Percentiles rank a stretch among this genome's conserved stretches.
phyloP scores from a whole-genome alignment of 768 basidiomycete genomes.

The Saitozyma sp. region DNA sequence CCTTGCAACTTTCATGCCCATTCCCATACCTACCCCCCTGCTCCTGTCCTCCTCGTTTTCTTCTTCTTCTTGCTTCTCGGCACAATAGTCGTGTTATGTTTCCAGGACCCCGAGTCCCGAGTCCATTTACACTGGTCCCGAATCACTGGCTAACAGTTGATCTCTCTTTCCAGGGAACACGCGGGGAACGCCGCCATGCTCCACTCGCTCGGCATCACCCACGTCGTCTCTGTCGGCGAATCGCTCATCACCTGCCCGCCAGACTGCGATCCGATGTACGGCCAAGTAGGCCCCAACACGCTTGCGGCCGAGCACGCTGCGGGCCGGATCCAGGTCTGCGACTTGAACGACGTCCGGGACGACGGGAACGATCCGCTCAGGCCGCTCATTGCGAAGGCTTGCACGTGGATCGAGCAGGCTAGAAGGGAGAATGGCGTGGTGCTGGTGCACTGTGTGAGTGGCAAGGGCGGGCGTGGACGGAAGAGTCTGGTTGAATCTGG shows the following conservation, averaged over 20 bases:
- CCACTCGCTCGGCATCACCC: conserved; percentile 90
- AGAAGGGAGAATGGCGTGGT: conserved; percentile 79
- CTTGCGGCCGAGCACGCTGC: conserved; percentile 18
- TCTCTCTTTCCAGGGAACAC: conserved; percentile 65
- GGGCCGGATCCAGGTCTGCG: conserved; percentile 42
- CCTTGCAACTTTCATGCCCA: not conserved
- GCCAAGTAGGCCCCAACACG: conserved; percentile 29
- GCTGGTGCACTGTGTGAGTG: conserved; percentile 77
- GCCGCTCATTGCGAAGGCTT: conserved; percentile 81
- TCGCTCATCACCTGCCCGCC: conserved; percentile 80
- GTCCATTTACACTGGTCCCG: no score
- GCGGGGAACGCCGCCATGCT: conserved; percentile 95
- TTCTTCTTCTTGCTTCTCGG: conserved; percentile 11
- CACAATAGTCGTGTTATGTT: conserved; percentile 4
- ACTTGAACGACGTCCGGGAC: conserved; percentile 66
- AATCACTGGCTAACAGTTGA: conserved; percentile 8
- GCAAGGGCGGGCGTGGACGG: no score
- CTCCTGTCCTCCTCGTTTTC: no score
- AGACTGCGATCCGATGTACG: conserved; percentile 51
- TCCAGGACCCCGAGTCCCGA: no score
- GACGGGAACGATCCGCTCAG: conserved; percentile 94
- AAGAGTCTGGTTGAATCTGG: not conserved
- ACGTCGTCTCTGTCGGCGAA: conserved; percentile 96
- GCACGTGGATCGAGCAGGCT: conserved; percentile 90
- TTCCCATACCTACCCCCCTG: no score